A percentile compares a stretch with the other conserved stretches of the same genome.
phyloP scores from a whole-genome alignment of 1,284 basidiomycete genomes.

The Thelephora terrestris region DNA sequence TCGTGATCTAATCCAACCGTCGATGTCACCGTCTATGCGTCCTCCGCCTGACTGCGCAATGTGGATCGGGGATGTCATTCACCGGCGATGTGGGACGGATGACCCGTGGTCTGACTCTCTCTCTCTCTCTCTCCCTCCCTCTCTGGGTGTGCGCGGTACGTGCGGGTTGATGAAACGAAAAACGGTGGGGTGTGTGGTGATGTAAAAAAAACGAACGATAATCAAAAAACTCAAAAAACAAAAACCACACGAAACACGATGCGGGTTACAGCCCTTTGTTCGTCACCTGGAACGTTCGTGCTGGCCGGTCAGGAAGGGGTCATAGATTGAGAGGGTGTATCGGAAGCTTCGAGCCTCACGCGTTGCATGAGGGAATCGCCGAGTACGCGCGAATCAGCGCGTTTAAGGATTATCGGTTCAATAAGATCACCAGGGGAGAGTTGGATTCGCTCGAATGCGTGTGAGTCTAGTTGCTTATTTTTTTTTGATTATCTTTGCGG shows the following conservation, averaged over 20 bases:
- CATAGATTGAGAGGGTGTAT: constrained; percentile 86
- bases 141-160: too few relatives aligned
- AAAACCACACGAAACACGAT: too few relatives aligned
- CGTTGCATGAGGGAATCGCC: constrained; percentile 67
- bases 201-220: too few relatives aligned
- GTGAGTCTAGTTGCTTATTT: constrained; percentile 36
- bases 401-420: constrained; percentile 62
- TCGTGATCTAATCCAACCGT: too few relatives aligned
- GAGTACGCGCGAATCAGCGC: constrained; percentile 89
- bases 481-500: too few relatives aligned
- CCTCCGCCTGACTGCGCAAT: background rate
- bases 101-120: background rate
- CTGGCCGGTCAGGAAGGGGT: constrained; percentile 45
- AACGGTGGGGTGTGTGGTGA: too few relatives aligned
- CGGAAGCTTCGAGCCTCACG: constrained; percentile 80
- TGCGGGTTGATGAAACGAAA: too few relatives aligned
- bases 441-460: constrained; percentile 76
- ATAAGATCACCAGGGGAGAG: constrained; percentile 67
- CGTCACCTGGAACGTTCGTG: constrained; percentile 88
- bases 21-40: too few relatives aligned
- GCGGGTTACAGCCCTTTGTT: constrained; percentile 86
- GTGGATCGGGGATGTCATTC: background rate
- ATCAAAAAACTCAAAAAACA: background rate
- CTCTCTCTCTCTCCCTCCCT: too few relatives aligned
- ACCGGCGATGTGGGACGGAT: too few relatives aligned